Percentiles rank a stretch among this genome's conserved stretches.
Evolutionary conservation across 495 filamentous ascomycete species (phyloP).

Genomic region (Hypomontagnella monticulosa): DNA sequence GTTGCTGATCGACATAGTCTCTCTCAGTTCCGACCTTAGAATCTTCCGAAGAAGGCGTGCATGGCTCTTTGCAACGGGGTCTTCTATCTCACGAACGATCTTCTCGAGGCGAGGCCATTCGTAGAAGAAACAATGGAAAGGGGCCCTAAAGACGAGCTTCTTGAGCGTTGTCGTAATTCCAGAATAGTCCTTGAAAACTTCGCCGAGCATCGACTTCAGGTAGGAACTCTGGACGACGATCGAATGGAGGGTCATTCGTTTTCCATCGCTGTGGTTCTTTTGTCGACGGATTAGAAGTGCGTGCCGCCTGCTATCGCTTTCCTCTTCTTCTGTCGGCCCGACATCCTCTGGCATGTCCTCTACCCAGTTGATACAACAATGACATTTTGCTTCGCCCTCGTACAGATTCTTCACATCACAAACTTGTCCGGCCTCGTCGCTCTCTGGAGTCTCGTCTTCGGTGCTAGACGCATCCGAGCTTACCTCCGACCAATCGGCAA

Average conservation of each 20-base stretch:
- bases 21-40: constrained; percentile 67
- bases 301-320: constrained; percentile 21
- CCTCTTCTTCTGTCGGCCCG: constrained; percentile 23
- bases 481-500: constrained; percentile 14
- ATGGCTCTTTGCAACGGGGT: constrained; percentile 62
- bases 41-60: constrained; percentile 65
- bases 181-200: constrained; percentile 69
- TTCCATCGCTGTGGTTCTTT: constrained; percentile 24
- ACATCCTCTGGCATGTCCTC: constrained; percentile 36
- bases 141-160: constrained; percentile 66
- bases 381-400: constrained; percentile 43
- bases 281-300: constrained; percentile 24
- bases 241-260: constrained; percentile 20
- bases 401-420: constrained; percentile 41
- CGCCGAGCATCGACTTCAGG: constrained; percentile 65
- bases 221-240: constrained; percentile 73
- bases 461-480: constrained; percentile 11
- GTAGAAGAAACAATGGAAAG: constrained; percentile 73
- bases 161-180: constrained; percentile 69
- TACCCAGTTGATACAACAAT: constrained; percentile 49
- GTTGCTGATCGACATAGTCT: constrained; percentile 63
- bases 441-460: constrained; percentile 4
- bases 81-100: constrained; percentile 56
- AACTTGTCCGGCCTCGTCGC: constrained; percentile 11
- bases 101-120: constrained; percentile 68